A percentile compares a stretch with the other conserved stretches of the same genome.
Evolutionary conservation across 1,139 yeast genomes (phyloP).

Genomic region (Candida sanyaensis): DNA sequence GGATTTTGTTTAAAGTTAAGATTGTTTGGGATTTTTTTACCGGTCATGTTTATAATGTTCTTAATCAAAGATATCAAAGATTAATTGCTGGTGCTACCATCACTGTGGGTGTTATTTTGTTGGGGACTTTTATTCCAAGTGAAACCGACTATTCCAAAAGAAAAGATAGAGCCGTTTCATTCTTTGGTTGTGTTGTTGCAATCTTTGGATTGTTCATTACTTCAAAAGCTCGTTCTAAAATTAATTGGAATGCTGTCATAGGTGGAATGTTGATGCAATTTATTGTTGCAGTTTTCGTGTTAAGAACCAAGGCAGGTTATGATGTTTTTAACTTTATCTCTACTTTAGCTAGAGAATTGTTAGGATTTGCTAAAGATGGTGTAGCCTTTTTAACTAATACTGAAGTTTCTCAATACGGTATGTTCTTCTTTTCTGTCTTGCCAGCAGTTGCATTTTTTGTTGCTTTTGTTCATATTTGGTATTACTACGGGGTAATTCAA

Average conservation of each 20-base stretch:
- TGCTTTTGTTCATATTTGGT: slow-evolving; percentile 63
- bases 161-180: slow-evolving; percentile 59
- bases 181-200: slow-evolving; percentile 58
- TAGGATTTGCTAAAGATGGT: slow-evolving; percentile 64
- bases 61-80: slow-evolving; percentile 40
- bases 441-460: slow-evolving; percentile 68
- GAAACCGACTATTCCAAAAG: slow-evolving; percentile 52
- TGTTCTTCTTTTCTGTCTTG: slow-evolving; percentile 61
- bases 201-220: slow-evolving; percentile 47
- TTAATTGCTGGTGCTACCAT: slow-evolving; percentile 46
- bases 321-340: slow-evolving; percentile 67
- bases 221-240: slow-evolving; percentile 46
- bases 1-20: slow-evolving; percentile 25
- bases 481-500: slow-evolving; percentile 61
- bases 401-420: slow-evolving; percentile 39
- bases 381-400: slow-evolving; percentile 58
- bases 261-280: slow-evolving; percentile 66
- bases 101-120: slow-evolving; percentile 48
- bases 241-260: slow-evolving; percentile 65
- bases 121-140: slow-evolving; percentile 58
- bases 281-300: slow-evolving; percentile 61
- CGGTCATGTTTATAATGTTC: slow-evolving; percentile 38
- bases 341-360: slow-evolving; percentile 57
- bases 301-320: slow-evolving; percentile 62
- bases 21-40: slow-evolving; percentile 45